Evolutionary conservation across 2,329 filamentous ascomycete species (phyloP), one percentile per base, ranked within the genome.

Genomic region (Talaromyces sp.): DNA sequence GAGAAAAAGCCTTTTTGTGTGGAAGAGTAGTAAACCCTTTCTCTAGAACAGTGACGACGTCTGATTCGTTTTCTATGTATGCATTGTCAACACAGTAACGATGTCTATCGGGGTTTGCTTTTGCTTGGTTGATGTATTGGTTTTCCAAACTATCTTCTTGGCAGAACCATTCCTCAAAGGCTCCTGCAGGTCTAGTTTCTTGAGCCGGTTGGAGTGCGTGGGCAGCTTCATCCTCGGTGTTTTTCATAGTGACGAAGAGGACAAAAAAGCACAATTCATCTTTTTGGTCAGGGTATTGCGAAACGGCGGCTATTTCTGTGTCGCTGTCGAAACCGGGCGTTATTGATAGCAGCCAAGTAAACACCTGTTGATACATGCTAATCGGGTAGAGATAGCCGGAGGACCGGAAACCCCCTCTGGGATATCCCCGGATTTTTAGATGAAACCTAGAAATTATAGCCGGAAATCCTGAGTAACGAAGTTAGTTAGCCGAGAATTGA

Each of bases 401-500:
- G 2, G 69, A 68, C 11, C 66, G 65, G 64, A 73, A 71, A 22
- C 52, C 42, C 19, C 55, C 59, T 32, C 57, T 57, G 4, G 64
- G 64, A 25, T 36, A 25, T 17, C 39, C 59, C 15, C 25, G 36
- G 19, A 59, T 33, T 27, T 63, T 44, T n/a, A 84, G 73, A 65
- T 84, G 72, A 65, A 82, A 84, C n/a, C 74, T 72, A 1, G 80
- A 82, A 8, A 83, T 75, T 17, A 84, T 71, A 5, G 77, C 82
- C 1, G 82, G 81, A 62, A 84, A 84, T 22, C 56, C 62, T 28
- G 6, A 17, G 5, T 5, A 11, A 11, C 1, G 28, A 30, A 32
- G 30, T 58, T 17, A 52, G 25, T 44, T 53, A 7, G 8, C 36
- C 8, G 6, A 39, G 13, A 39, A n/a, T 17, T 39, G 8, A n/a